Percentiles rank a stretch among this genome's conserved stretches.
phyloP scores from a whole-genome alignment of 352 stramenopile genomes.

The Achlya hypogyna region DNA sequence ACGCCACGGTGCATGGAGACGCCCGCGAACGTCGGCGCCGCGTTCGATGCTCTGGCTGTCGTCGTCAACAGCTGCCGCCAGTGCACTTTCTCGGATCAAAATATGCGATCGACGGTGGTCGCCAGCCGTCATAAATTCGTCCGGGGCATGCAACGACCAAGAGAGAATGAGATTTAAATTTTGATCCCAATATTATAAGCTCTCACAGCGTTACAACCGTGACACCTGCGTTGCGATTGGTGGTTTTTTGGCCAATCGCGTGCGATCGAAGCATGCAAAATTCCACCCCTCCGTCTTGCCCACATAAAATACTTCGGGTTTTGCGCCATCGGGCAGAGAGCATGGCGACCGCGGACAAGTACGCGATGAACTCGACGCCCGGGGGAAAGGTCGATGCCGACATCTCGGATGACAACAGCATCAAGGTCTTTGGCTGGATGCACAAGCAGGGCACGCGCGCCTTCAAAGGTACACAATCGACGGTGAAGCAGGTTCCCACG shows the following conservation, averaged over 20 bases:
- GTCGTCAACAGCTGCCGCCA: no score
- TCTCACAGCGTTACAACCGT: neutral
- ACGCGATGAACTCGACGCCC: conserved; percentile 4
- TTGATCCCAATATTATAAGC: no score
- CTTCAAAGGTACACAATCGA: conserved; percentile 38
- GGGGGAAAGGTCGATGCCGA: neutral
- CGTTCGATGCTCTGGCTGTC: no score
- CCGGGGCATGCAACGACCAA: no score
- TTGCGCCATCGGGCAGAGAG: neutral
- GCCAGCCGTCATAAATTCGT: no score
- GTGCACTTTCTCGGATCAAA: no score
- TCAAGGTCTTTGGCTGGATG: conserved; percentile 76
- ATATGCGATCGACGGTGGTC: no score
- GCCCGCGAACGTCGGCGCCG: no score
- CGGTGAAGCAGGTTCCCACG: neutral
- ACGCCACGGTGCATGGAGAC: no score
- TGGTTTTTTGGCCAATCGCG: neutral
- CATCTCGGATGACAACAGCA: conserved; percentile 26
- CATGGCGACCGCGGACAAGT: neutral
- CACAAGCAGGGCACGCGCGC: conserved; percentile 76
- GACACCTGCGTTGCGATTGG: neutral
- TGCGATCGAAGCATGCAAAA: neutral
- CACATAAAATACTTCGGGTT: neutral
- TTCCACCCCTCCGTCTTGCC: neutral
- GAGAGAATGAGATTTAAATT: no score